A percentile compares a stretch with the other conserved stretches of the same genome.
Evolutionary conservation across 202 grass and related monocot species (phyloP).

Genomic region (Hordeum pubiflorum): DNA sequence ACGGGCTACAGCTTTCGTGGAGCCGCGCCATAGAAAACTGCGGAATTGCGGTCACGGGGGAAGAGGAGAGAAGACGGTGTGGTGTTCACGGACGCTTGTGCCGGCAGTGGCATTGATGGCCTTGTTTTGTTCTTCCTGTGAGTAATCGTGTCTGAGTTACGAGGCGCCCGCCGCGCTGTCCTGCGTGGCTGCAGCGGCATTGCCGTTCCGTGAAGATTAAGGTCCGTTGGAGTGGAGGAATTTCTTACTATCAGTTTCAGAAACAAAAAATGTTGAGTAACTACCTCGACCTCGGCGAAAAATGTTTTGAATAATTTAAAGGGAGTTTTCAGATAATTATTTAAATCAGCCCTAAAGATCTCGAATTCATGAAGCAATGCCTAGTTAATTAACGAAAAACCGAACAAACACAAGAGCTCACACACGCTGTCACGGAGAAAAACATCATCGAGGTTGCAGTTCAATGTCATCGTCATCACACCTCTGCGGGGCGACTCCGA

Average conservation of each 20-base stretch:
- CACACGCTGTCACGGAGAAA: too few species aligned
- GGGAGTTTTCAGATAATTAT: too few species aligned
- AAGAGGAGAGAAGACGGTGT: not conserved
- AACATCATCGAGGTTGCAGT: too few species aligned
- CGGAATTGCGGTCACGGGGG: not conserved
- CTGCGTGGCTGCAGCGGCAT: not conserved
- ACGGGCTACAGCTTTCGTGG: conserved; percentile 26
- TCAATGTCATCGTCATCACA: too few species aligned
- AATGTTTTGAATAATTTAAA: too few species aligned
- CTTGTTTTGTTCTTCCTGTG: not conserved
- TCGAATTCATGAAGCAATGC: too few species aligned
- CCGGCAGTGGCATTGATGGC: not conserved
- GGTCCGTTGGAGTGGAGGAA: not conserved
- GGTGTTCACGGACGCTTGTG: not conserved
- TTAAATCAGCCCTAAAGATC: too few species aligned
- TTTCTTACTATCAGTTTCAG: not conserved
- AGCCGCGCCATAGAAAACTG: not conserved
- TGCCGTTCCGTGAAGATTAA: not conserved
- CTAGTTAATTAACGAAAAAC: too few species aligned
- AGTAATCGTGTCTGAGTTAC: not conserved
- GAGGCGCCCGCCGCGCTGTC: not conserved
- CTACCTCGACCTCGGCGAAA: too few species aligned
- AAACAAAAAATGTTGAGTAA: too few species aligned
- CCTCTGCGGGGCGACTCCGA: too few species aligned
- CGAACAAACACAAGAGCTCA: too few species aligned